Percentiles rank a stretch among this genome's conserved stretches.
These are phyloP conservation scores for Diaporthe vaccinii DNA, from an alignment of 2,329 filamentous ascomycete species.

Conservation along the genomic window DNA sequence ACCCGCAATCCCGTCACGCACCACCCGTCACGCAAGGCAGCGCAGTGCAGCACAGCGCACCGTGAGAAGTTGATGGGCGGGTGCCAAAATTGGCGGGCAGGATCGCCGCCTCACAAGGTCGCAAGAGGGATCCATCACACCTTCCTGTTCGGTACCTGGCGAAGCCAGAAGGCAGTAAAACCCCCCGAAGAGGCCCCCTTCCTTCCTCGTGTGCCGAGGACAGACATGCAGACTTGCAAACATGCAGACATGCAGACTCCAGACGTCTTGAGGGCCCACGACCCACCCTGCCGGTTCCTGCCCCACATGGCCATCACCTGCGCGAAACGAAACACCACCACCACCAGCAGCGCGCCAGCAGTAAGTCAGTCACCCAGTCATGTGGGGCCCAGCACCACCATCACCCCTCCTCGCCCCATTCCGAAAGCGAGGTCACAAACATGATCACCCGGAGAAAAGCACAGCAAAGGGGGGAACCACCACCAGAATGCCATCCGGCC, in stretches of 20 bases:
- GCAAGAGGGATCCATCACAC: conserved; percentile 12
- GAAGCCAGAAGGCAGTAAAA: conserved; percentile 8
- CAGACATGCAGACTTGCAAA: background rate
- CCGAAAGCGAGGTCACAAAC: conserved; percentile 22
- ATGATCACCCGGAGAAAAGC: conserved; percentile 18
- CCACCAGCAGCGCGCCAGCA: background rate
- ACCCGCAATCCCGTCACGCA: conserved; percentile 22
- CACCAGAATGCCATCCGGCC: background rate
- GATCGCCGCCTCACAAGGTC: conserved; percentile 7
- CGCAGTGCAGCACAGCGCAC: conserved; percentile 6
- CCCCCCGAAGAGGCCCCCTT: conserved; percentile 4
- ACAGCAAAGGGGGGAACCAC: background rate
- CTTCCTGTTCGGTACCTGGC: conserved; percentile 15
- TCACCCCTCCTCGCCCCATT: background rate
- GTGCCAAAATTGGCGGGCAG: background rate
- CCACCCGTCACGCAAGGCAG: conserved; percentile 24
- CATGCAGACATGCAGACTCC: background rate
- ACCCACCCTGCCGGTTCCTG: conserved; percentile 10
- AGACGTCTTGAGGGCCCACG: background rate
- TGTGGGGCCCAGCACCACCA: conserved; percentile 8
- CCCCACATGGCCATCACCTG: conserved; percentile 19
- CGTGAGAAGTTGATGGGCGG: background rate
- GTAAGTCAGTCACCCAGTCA: conserved; percentile 5
- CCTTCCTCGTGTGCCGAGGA: background rate
- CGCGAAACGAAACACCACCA: conserved; percentile 25